These are phyloP conservation scores for Raphanus sativus DNA, from an alignment of 345 rosid genomes.

Conservation along the genomic window DNA sequence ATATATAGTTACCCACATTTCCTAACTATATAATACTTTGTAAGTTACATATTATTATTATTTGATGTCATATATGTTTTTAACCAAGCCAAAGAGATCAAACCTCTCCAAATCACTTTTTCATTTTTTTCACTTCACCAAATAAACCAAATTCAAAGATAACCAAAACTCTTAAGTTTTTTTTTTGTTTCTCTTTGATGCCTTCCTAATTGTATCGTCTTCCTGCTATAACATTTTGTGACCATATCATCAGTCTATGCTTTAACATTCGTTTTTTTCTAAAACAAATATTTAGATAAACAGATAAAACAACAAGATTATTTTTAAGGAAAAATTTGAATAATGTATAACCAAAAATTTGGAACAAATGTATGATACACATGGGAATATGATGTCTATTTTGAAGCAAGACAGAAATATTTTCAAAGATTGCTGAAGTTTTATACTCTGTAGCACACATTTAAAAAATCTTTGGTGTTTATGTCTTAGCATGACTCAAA, in stretches of 20 bases:
- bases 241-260: background rate
- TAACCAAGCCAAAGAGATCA: background rate
- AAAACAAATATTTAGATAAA: background rate
- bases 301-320: background rate
- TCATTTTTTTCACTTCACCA: background rate
- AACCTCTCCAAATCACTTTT: background rate
- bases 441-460: too few species aligned
- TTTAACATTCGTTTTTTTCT: background rate
- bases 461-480: too few species aligned
- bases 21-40: background rate
- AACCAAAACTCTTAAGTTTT: too few species aligned
- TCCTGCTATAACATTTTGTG: too few species aligned
- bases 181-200: background rate
- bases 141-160: background rate
- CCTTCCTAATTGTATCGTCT: too few species aligned
- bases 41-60: background rate
- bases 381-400: too few species aligned
- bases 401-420: too few species aligned
- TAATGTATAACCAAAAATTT: too few species aligned
- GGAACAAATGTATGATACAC: too few species aligned
- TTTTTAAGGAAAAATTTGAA: too few species aligned
- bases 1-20: background rate
- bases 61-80: background rate
- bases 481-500: too few species aligned
- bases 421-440: too few species aligned